Percentiles rank a stretch among this genome's conserved stretches.
Evolutionary conservation across 371 early-diverging fungal species (phyloP).

Genomic region (Rhizopus arrhizus): DNA sequence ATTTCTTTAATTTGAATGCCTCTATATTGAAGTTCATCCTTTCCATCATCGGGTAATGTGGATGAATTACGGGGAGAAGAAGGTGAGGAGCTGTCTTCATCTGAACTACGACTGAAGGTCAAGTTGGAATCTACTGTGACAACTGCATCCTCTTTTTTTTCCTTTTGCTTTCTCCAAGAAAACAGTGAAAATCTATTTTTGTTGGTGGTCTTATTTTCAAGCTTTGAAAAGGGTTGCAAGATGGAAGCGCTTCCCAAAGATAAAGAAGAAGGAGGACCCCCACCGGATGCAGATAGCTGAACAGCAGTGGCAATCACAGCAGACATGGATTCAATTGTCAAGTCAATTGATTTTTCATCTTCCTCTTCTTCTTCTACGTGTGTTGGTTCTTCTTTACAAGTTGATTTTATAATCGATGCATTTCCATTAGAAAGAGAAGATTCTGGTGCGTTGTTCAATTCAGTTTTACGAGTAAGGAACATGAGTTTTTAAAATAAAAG

Average conservation of each 20-base stretch:
- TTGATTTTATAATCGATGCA: conserved; percentile 35
- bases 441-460: background rate
- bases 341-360: conserved; percentile 7
- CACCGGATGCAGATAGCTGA: conserved; percentile 37
- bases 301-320: conserved; percentile 53
- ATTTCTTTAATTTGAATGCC: conserved; percentile 58
- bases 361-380: conserved; percentile 8
- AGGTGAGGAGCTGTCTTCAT: conserved; percentile 16
- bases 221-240: conserved; percentile 20
- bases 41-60: conserved; percentile 38
- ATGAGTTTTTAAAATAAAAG: conserved; percentile 8
- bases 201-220: conserved; percentile 6
- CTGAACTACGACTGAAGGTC: background rate
- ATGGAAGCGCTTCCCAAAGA: conserved; percentile 51
- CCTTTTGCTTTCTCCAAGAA: conserved; percentile 11
- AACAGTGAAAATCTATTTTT: conserved; percentile 20
- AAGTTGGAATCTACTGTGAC: background rate
- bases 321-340: conserved; percentile 52
- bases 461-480: conserved; percentile 25
- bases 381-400: conserved; percentile 1
- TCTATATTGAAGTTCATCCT: conserved; percentile 45
- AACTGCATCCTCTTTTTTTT: conserved; percentile 1
- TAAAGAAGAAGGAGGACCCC: conserved; percentile 38
- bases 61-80: conserved; percentile 17
- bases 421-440: conserved; percentile 39